phyloP scores from a whole-genome alignment of 768 basidiomycete species.

The Fomitopsis pulvina region DNA sequence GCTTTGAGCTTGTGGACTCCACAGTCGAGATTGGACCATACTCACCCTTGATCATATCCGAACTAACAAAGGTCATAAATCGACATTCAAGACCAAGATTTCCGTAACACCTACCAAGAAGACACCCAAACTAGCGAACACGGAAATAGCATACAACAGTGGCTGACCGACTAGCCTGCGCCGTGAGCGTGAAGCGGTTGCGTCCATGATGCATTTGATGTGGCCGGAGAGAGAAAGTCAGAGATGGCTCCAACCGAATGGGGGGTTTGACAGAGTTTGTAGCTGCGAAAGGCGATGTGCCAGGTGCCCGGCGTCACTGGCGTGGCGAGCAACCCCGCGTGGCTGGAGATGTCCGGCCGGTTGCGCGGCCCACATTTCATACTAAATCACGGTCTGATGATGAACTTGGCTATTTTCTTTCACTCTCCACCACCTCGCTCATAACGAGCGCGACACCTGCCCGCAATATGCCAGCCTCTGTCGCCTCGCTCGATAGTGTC shows the following conservation, averaged over 20 bases:
- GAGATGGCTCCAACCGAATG: background rate
- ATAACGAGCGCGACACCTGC: background rate
- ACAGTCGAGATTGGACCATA: background rate
- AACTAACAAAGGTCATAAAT: constrained; percentile 37
- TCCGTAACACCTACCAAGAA: constrained; percentile 55
- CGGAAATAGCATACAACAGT: constrained; percentile 71
- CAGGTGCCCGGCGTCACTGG: background rate
- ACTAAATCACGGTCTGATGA: constrained; percentile 4
- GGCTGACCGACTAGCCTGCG: constrained; percentile 68
- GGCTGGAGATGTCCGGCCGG: constrained; percentile 1
- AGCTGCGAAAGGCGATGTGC: constrained; percentile 1
- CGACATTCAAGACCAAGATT: background rate
- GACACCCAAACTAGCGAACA: constrained; percentile 80
- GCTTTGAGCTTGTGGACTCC: background rate
- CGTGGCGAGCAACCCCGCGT: constrained; percentile 6
- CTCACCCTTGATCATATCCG: constrained; percentile 83
- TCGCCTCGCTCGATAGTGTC: constrained; percentile 55
- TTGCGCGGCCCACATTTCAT: background rate
- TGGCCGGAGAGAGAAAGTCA: constrained; percentile 1
- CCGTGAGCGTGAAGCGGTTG: constrained; percentile 23
- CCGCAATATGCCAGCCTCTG: constrained; percentile 65
- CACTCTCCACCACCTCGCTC: background rate
- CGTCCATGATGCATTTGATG: constrained; percentile 49
- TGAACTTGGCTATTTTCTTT: no score
- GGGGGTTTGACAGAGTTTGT: background rate